These are phyloP conservation scores for Middelhovenomyces tepae DNA, from an alignment of 805 yeast species.

Conservation along the genomic window DNA sequence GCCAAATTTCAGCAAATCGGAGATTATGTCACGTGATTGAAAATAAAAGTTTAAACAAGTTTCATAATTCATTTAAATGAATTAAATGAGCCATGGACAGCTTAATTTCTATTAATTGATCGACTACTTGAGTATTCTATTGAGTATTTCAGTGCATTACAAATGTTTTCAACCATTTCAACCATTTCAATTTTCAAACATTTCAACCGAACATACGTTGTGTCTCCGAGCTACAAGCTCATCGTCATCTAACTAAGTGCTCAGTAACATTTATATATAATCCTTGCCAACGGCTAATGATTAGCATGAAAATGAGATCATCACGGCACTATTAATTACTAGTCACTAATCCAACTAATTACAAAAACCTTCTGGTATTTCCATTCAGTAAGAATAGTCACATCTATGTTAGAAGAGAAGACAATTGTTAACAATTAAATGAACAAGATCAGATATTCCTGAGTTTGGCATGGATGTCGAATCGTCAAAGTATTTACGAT, in stretches of 20 bases:
- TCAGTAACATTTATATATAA: too few relatives aligned
- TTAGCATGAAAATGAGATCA: conserved; percentile 41
- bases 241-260: too few relatives aligned
- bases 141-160: too few relatives aligned
- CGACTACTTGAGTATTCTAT: conserved; percentile 4
- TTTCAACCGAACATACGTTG: too few relatives aligned
- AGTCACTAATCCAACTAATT: conserved; percentile 3
- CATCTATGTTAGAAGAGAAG: neutral
- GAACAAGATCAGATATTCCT: conserved; percentile 46
- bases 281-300: conserved; percentile 42
- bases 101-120: neutral
- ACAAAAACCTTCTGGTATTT: conserved; percentile 1
- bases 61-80: conserved; percentile 1
- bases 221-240: too few relatives aligned
- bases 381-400: conserved; percentile 2
- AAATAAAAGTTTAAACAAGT: neutral
- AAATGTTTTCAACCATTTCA: too few relatives aligned
- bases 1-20: too few relatives aligned
- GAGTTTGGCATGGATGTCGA: conserved; percentile 59
- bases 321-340: conserved; percentile 17
- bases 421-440: conserved; percentile 1
- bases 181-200: too few relatives aligned
- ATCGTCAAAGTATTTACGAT: conserved; percentile 61
- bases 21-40: too few relatives aligned
- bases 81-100: neutral